Evolutionary conservation across 257 asterid genomes (phyloP).

Genomic region (Penstemon barbatus): DNA sequence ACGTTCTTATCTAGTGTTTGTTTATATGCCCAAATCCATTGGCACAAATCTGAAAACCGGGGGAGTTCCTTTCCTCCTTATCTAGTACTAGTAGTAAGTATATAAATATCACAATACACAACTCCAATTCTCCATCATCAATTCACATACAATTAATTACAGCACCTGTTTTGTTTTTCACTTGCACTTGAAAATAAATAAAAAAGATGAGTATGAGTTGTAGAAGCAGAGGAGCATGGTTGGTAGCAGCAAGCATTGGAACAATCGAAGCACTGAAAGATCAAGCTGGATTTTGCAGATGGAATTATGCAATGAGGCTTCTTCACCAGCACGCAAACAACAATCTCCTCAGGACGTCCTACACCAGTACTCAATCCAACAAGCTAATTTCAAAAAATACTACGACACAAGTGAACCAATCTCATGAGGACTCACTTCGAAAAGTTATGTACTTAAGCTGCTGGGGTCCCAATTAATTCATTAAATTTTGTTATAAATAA

Average conservation of each 20-base stretch:
- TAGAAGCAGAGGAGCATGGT: slow-evolving; percentile 36
- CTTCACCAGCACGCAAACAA: slow-evolving; percentile 33
- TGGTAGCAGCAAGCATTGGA: slow-evolving; percentile 44
- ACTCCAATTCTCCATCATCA: no score
- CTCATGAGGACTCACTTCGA: slow-evolving; percentile 31
- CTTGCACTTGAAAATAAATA: no score
- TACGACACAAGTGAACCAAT: slow-evolving; percentile 12
- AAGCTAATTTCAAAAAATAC: background rate
- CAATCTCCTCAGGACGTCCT: slow-evolving; percentile 25
- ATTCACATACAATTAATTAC: no score
- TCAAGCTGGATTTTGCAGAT: slow-evolving; percentile 35
- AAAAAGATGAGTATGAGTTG: slow-evolving; percentile 9
- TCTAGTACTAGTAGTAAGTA: no score
- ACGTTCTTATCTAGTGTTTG: no score
- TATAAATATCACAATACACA: no score
- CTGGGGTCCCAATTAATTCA: slow-evolving; percentile 23
- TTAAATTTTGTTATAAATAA: no score
- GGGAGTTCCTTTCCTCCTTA: background rate
- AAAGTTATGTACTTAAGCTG: slow-evolving; percentile 43
- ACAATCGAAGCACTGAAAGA: slow-evolving; percentile 42
- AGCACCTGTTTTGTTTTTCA: no score
- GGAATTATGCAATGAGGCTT: slow-evolving; percentile 40
- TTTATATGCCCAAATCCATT: slow-evolving; percentile 1
- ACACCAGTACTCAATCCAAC: slow-evolving; percentile 16
- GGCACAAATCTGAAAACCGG: slow-evolving; percentile 22